Evolutionary conservation across 2,329 filamentous ascomycete species (phyloP).

Genomic region (Beauveria asiatica): DNA sequence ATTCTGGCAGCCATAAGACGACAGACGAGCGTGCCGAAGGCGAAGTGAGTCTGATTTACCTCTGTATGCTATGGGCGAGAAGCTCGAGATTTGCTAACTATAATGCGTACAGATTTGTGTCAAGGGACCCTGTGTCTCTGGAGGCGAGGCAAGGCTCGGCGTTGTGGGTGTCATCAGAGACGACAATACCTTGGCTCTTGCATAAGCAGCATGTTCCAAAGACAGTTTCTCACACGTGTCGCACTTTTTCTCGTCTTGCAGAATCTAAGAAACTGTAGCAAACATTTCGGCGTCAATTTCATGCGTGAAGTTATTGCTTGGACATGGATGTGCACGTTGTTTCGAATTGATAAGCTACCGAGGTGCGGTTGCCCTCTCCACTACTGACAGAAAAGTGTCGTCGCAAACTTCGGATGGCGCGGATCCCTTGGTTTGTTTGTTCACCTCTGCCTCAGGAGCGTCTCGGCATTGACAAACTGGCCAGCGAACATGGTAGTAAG

Average conservation of each 20-base stretch:
- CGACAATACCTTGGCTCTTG: slow-evolving; percentile 64
- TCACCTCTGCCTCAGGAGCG: not conserved
- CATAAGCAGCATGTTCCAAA: slow-evolving; percentile 18
- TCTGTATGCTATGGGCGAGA: not conserved
- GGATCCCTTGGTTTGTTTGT: not conserved
- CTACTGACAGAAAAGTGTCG: not conserved
- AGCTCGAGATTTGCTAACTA: not conserved
- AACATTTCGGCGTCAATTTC: not conserved
- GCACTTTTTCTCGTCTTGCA: not conserved
- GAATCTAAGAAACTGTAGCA: not conserved
- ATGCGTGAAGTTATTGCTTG: not conserved
- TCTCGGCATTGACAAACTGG: not conserved
- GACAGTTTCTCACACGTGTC: not conserved
- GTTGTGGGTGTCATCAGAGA: slow-evolving; percentile 56
- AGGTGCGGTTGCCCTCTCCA: not conserved
- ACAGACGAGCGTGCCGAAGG: slow-evolving; percentile 54
- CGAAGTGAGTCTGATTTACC: slow-evolving; percentile 41
- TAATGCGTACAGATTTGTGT: slow-evolving; percentile 50
- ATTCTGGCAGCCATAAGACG: slow-evolving; percentile 51
- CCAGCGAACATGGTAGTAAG: not conserved
- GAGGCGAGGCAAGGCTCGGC: slow-evolving; percentile 54
- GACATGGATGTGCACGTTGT: not conserved
- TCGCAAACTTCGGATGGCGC: not conserved
- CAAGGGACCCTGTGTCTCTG: slow-evolving; percentile 64
- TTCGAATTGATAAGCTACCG: not conserved